phyloP scores from a whole-genome alignment of 176 grass and related monocot species.

The Phoenix dactylifera region DNA sequence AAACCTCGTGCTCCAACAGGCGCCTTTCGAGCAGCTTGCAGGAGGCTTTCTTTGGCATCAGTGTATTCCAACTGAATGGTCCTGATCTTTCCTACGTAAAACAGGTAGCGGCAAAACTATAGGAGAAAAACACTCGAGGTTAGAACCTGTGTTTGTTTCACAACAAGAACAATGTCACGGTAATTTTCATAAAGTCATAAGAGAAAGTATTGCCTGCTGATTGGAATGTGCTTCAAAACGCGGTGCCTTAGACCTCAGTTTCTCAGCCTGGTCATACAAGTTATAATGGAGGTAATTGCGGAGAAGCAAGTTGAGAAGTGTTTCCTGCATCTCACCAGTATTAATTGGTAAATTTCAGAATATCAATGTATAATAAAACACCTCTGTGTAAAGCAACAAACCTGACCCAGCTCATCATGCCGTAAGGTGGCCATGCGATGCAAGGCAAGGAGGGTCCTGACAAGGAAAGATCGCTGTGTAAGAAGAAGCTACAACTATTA shows the following conservation, averaged over 20 bases:
- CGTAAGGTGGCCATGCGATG: slow-evolving; percentile 82
- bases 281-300: slow-evolving; percentile 98
- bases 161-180: not conserved
- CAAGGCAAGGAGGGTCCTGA: slow-evolving; percentile 50
- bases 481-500: slow-evolving; percentile 2
- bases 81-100: slow-evolving; percentile 86
- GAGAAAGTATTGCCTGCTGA: slow-evolving; percentile 49
- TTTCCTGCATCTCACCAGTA: slow-evolving; percentile 41
- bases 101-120: slow-evolving; percentile 81
- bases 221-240: slow-evolving; percentile 96
- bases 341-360: too few species aligned
- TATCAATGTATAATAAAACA: too few species aligned
- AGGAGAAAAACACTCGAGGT: not conserved
- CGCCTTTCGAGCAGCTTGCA: slow-evolving; percentile 85
- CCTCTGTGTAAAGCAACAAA: slow-evolving; percentile 21
- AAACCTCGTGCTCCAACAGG: slow-evolving; percentile 66
- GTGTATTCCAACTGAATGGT: slow-evolving; percentile 89
- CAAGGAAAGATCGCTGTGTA: slow-evolving; percentile 18
- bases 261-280: slow-evolving; percentile 86
- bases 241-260: slow-evolving; percentile 92
- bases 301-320: slow-evolving; percentile 84
- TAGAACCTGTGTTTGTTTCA: not conserved
- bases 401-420: slow-evolving; percentile 79
- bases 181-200: too few species aligned
- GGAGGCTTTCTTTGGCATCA: slow-evolving; percentile 84